Evolutionary conservation across 2,329 filamentous ascomycete species (phyloP), one percentile per base, ranked within the genome.

Genomic region (Pestalotiopsis sp.): DNA sequence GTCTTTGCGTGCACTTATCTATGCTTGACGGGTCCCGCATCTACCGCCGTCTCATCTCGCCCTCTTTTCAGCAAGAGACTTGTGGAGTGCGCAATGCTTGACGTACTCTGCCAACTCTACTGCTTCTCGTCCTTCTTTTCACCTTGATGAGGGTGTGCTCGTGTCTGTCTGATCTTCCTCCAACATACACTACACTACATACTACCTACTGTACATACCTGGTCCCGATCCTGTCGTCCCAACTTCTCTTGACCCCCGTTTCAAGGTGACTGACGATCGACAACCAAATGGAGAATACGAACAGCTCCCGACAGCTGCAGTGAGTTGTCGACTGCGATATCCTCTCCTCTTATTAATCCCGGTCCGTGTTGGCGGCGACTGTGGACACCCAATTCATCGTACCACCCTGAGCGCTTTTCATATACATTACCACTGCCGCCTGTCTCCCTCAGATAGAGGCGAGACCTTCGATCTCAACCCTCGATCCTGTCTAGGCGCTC

Each of bases 291-390:
- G 57, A 60, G 27, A 61, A n/a, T 36, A 20, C 36, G 36, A 66
- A 25, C 31, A 66, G 56, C 39, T 49, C 4, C 45, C 64, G 64
- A 58, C 52, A 57, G 64, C 52, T 66, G 64, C 64, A 66, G 58
- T 66, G 57, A 66, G 31, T 36, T 59, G 52, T 41, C 27, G 31
- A 39, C 59, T 52, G 60, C 45, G 45, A 52, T 52, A 52, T 20
- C 20, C 45, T n/a, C 45, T n/a, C 7, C 31, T 36, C 31, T 36
- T 36, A 36, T 36, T 52, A n/a, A 52, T 52, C 45, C 45, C 45
- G 45, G 45, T 52, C 17, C 58, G 25, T 17, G 20, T 60, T 17
- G 58, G 58, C 25, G 31, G 31, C 58, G 45, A 52, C 17, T 52
- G 45, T 52, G 45, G 45, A n/a, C 45, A 52, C 45, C 17, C 14